Base-by-base conservation (phyloP, 2,329 filamentous ascomycete genomes). In the Neonectria hederae region DNA sequence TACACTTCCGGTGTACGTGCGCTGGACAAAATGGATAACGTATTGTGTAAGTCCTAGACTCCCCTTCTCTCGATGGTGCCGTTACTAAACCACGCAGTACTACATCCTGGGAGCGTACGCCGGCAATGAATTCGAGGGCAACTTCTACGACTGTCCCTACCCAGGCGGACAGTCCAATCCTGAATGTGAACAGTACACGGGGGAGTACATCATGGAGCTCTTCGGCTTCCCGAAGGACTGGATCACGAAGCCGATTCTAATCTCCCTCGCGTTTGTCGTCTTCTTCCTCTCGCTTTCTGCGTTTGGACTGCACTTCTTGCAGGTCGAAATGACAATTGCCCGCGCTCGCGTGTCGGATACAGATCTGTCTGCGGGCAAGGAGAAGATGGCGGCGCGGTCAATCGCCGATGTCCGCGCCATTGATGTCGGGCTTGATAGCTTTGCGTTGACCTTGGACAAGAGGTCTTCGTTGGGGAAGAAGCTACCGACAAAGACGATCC, bases 1-100 rank as follows among this genome's bases (percentile, higher is more conserved):
- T 57, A 88, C 89, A 5, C 91, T 94, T 4, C 90, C 92, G 0
- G 82, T 94, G 1, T 94, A 93, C 70, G 87, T 93, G n/a, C 84
- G 91, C 59, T 94, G 92, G 92, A 80, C 92, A 2, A 94, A 93
- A 74, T 91, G 88, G 81, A 83, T 84, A 24, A 85, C 87, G 1
- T 90, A 89, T 67, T 83, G 85, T 22, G 84, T 85, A 77, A 74
- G 82, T 73, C 26, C 11, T 14, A 6, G 6, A 32, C 4, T 11
- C 24, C 2, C 9, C 2, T 59, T 1, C 2, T 6, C 7, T 0
- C 6, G 0, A 21, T 4, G 4, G 28, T 17, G 24, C n/a, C 1
- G 5, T 53, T 30, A 21, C 70, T 78, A 49, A 77, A 57, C 9
- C 13, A 0, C 0, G 6, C 26, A 88, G 84, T 91, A 88, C 73